These are phyloP conservation scores for Plenodomus biglobosus DNA, from an alignment of 2,329 filamentous ascomycete species.

Conservation along the genomic window DNA sequence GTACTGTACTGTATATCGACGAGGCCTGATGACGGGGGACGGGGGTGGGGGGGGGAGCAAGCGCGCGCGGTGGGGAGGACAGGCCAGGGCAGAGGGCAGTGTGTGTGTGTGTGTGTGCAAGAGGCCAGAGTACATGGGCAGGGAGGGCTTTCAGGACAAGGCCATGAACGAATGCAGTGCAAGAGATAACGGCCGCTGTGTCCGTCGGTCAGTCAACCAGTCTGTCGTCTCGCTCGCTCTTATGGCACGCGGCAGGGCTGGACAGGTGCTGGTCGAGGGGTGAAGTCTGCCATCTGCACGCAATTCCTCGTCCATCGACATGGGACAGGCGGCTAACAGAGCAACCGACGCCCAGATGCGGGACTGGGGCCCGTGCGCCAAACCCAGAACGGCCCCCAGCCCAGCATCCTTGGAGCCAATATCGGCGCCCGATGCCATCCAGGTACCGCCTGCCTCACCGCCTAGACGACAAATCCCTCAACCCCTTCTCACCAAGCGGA, in stretches of 20 bases:
- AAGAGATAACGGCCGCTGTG: too few relatives aligned
- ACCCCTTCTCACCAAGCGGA: too few relatives aligned
- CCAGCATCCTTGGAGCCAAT: slow-evolving; percentile 9
- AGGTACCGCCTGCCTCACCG: slow-evolving; percentile 10
- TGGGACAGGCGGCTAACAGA: slow-evolving; percentile 15
- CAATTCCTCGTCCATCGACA: not conserved
- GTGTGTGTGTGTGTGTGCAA: not conserved
- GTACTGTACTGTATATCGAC: too few relatives aligned
- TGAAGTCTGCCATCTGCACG: not conserved
- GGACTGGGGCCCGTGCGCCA: slow-evolving; percentile 8
- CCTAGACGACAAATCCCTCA: too few relatives aligned
- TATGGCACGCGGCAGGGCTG: too few relatives aligned
- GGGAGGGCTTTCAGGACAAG: not conserved
- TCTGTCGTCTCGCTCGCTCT: too few relatives aligned
- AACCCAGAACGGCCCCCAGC: not conserved
- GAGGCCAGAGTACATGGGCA: slow-evolving; percentile 1
- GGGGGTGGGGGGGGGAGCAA: too few relatives aligned
- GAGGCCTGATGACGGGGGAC: too few relatives aligned
- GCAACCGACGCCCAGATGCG: slow-evolving; percentile 14
- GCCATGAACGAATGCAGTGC: slow-evolving; percentile 1
- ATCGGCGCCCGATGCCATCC: slow-evolving; percentile 12
- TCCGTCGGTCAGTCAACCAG: too few relatives aligned
- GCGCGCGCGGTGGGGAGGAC: too few relatives aligned
- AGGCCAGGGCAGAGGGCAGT: not conserved
- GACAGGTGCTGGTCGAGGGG: too few relatives aligned